A percentile compares a stretch with the other conserved stretches of the same genome.
Conservation (phyloP, 208 protist species). For the Leishmania arabica region DNA sequence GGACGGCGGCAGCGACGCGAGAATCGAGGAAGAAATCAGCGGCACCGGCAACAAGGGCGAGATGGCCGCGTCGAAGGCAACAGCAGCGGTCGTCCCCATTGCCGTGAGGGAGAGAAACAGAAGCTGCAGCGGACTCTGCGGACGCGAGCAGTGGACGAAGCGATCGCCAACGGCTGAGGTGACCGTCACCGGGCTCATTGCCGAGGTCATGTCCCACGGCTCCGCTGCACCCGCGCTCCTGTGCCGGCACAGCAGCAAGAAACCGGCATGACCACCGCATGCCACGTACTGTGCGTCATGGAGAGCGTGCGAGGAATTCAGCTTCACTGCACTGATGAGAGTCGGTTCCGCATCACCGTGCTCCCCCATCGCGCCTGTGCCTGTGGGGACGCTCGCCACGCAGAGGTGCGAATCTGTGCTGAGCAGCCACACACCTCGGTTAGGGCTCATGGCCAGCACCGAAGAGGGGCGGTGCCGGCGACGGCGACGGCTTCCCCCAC, state of each 20-base stretch:
- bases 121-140: conserved; percentile 2
- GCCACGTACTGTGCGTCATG: conserved; percentile 31
- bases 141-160: conserved; percentile 10
- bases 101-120: conserved; percentile 28
- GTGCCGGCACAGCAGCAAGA: conserved; percentile 24
- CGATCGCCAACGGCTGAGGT: background rate
- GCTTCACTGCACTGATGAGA: background rate
- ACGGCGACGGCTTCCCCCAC: background rate
- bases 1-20: background rate
- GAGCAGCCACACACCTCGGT: conserved; percentile 29
- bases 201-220: background rate
- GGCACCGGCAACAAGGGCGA: conserved; percentile 21
- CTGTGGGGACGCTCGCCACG: conserved; percentile 17
- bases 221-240: background rate
- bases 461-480: conserved; percentile 2
- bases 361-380: background rate
- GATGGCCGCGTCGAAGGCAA: background rate
- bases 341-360: background rate
- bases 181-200: background rate
- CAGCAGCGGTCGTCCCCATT: conserved; percentile 1
- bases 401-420: conserved; percentile 3
- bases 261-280: conserved; percentile 16
- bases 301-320: background rate
- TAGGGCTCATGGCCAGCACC: conserved; percentile 21
- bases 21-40: background rate